phyloP scores from a whole-genome alignment of 2,329 filamentous ascomycete species.

The Spiromastix sp. region DNA sequence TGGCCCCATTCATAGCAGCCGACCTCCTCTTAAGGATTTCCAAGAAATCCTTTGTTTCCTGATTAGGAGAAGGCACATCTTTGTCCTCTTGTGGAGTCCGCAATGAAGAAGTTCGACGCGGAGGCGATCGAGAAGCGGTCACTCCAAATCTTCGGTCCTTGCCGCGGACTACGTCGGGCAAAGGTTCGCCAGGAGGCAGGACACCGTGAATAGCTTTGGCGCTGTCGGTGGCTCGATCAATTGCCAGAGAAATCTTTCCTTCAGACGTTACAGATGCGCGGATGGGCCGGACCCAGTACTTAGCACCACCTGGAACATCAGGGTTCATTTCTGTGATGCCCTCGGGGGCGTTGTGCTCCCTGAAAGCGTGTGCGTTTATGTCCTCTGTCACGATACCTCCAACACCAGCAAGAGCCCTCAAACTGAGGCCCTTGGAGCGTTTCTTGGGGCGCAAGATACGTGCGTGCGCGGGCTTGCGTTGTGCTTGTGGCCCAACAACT shows the following conservation, averaged over 20 bases:
- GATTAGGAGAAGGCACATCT: no score
- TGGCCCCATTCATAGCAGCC: no score
- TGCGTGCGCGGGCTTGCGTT: slow-evolving; percentile 43
- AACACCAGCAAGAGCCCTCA: slow-evolving; percentile 28
- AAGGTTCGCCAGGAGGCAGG: slow-evolving; percentile 1
- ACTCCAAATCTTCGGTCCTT: neutral
- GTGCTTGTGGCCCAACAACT: slow-evolving; percentile 47
- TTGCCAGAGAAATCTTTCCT: slow-evolving; percentile 32
- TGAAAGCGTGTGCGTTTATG: slow-evolving; percentile 23
- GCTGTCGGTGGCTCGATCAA: slow-evolving; percentile 7
- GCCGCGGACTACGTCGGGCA: slow-evolving; percentile 5
- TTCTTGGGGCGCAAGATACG: slow-evolving; percentile 45
- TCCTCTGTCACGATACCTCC: slow-evolving; percentile 33
- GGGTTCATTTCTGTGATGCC: slow-evolving; percentile 35
- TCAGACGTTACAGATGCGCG: slow-evolving; percentile 36
- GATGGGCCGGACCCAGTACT: slow-evolving; percentile 40
- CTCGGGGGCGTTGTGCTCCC: slow-evolving; percentile 25
- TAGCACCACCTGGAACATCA: slow-evolving; percentile 40
- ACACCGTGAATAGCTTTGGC: slow-evolving; percentile 8
- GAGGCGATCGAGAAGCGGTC: no score
- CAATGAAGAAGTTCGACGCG: no score
- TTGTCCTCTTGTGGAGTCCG: no score
- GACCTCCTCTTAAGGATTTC: no score
- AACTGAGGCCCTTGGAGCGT: slow-evolving; percentile 21
- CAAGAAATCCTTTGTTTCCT: slow-evolving; percentile 1